phyloP scores from a whole-genome alignment of 148 eudicot species.

The Amaranthus hypochondriacus region DNA sequence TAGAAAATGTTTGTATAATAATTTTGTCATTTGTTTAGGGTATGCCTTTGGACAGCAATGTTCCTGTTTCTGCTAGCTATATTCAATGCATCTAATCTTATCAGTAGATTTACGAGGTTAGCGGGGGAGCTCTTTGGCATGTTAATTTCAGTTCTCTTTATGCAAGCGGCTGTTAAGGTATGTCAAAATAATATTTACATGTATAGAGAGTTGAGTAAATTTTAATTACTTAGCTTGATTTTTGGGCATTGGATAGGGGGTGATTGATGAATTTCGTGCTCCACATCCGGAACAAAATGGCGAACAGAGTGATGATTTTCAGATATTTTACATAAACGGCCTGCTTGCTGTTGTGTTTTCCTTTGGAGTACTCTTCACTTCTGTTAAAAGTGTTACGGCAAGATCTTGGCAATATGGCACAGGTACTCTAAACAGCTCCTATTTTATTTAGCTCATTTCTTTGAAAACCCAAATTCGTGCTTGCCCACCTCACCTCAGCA shows the following conservation, averaged over 20 bases:
- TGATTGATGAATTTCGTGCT: conserved; percentile 56
- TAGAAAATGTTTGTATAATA: neutral
- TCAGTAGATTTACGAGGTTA: conserved; percentile 56
- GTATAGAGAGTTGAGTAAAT: neutral
- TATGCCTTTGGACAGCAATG: conserved; percentile 59
- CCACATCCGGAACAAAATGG: conserved; percentile 35
- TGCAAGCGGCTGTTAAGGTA: conserved; percentile 65
- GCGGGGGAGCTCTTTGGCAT: conserved; percentile 73
- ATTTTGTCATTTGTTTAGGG: conserved; percentile 29
- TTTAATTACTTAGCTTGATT: neutral
- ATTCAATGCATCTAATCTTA: conserved; percentile 57
- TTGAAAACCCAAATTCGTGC: neutral
- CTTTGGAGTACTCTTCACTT: conserved; percentile 61
- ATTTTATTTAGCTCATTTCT: neutral
- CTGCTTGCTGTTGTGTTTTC: conserved; percentile 59
- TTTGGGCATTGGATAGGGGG: conserved; percentile 42
- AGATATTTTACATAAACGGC: conserved; percentile 68
- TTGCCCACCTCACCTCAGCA: neutral
- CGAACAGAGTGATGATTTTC: conserved; percentile 36
- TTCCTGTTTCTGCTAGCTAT: conserved; percentile 52
- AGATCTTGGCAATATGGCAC: conserved; percentile 79
- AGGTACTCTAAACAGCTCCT: conserved; percentile 27
- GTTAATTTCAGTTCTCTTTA: conserved; percentile 57
- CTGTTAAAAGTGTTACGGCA: conserved; percentile 59
- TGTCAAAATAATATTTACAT: neutral